Evolutionary conservation across 2,329 filamentous ascomycete species (phyloP), one percentile per base, ranked within the genome.

Genomic region (Penicillium crustosum): DNA sequence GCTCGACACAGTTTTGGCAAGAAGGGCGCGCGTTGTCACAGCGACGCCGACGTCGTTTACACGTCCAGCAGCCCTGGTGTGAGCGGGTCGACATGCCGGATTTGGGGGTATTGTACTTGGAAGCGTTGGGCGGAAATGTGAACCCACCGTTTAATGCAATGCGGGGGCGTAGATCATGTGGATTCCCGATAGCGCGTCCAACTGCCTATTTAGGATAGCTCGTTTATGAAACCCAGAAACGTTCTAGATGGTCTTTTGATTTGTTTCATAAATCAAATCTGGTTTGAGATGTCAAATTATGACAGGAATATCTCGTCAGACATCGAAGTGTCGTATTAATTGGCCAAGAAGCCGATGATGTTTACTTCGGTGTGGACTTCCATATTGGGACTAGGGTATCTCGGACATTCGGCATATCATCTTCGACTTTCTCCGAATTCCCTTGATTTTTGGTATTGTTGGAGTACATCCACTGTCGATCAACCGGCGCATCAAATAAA

Each of bases 41-140:
- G 45, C 68, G 66, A 4, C 70, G 65, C 2, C 66, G 67, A 15
- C 61, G 61, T 15, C 58, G 50, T 57, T 73, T 73, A 55, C 70
- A 73, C 4, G 70, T 72, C 70, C 70, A 71, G 29, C 70, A 71
- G 2, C 70, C 67, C 10, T 65, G 57, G 45, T 66, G 60, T 15
- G 67, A 68, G 23, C 70, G 68, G 56, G 69, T 70, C 67, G 66
- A 67, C 69, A 72, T 71, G 31, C 69, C 61, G 50, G 31, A 53
- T 63, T 8, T n/a, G 59, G 62, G 62, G 15, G 41, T 29, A 21
- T 9, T 25, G 31, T 25, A 12, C 21, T 36, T 49, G 31, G 9
- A 35, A 27, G 33, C 3, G 19, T 36, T 49, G 25, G 2, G 17
- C 25, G n/a, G 44, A 23, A 21, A 33, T 33, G 8, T 21, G 27